These are phyloP conservation scores for Tephrocybe sp. DNA, from an alignment of 768 basidiomycete genomes.

Conservation along the genomic window DNA sequence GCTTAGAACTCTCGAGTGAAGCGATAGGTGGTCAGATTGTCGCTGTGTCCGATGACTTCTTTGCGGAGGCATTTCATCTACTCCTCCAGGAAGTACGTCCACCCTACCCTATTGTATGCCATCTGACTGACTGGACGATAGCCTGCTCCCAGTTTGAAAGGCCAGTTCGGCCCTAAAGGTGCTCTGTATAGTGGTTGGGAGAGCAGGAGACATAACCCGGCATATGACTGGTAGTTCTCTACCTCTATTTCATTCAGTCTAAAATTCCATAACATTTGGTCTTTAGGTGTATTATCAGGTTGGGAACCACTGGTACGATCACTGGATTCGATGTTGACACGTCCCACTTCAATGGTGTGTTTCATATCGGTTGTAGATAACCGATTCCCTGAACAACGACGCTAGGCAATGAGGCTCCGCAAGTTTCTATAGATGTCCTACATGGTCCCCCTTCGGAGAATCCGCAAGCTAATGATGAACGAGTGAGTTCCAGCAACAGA, in stretches of 20 bases:
- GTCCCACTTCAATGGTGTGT: slow-evolving; percentile 83
- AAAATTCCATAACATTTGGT: neutral
- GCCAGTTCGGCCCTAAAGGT: slow-evolving; percentile 96
- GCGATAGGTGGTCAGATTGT: slow-evolving; percentile 77
- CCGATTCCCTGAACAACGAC: neutral
- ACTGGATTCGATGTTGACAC: slow-evolving; percentile 94
- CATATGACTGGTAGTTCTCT: slow-evolving; percentile 74
- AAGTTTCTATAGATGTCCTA: slow-evolving; percentile 71
- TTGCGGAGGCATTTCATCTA: slow-evolving; percentile 82
- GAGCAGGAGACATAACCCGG: slow-evolving; percentile 81
- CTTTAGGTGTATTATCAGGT: slow-evolving; percentile 82
- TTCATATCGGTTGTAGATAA: neutral
- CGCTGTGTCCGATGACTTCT: slow-evolving; percentile 93
- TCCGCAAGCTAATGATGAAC: slow-evolving; percentile 47
- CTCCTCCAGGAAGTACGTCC: slow-evolving; percentile 73
- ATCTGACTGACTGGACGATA: slow-evolving; percentile 28
- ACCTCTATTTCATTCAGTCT: neutral
- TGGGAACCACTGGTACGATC: slow-evolving; percentile 76
- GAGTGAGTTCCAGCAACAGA: slow-evolving; percentile 45
- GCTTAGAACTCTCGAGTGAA: slow-evolving; percentile 83
- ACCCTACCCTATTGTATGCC: neutral
- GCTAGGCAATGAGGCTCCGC: slow-evolving; percentile 83
- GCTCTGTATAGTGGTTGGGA: slow-evolving; percentile 97
- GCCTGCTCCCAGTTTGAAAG: slow-evolving; percentile 88
- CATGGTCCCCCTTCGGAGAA: slow-evolving; percentile 40